These are phyloP conservation scores for Chytriomyces hyalinus DNA, from an alignment of 192 early-diverging fungal species.

Conservation along the genomic window DNA sequence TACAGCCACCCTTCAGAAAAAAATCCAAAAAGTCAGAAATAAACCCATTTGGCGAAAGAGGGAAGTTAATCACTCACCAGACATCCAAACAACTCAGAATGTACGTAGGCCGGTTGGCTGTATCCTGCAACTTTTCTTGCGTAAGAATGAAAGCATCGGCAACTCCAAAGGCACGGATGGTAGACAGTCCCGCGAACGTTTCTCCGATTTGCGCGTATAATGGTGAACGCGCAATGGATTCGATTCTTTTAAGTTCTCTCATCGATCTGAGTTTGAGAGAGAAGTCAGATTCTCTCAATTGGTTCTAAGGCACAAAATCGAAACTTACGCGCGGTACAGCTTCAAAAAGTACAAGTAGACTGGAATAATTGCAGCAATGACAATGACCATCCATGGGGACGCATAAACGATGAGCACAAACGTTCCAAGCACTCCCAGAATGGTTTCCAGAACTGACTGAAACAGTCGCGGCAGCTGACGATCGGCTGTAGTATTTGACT, in stretches of 20 bases:
- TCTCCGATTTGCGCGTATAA: slow-evolving; percentile 85
- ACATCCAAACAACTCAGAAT: slow-evolving; percentile 78
- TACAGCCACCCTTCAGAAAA: slow-evolving; percentile 19
- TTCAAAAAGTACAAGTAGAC: slow-evolving; percentile 73
- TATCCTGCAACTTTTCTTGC: slow-evolving; percentile 42
- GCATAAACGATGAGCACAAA: slow-evolving; percentile 69
- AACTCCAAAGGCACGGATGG: slow-evolving; percentile 85
- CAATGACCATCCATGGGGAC: slow-evolving; percentile 71
- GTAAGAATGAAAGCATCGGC: slow-evolving; percentile 74
- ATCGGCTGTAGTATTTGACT: slow-evolving; percentile 42
- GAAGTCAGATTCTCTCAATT: slow-evolving; percentile 54
- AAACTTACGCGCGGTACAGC: slow-evolving; percentile 74
- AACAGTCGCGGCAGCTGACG: slow-evolving; percentile 68
- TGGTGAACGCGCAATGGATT: slow-evolving; percentile 58
- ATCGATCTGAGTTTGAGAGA: neutral
- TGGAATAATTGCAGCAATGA: slow-evolving; percentile 72
- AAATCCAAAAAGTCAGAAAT: too few species aligned
- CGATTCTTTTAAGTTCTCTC: neutral
- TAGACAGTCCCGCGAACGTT: slow-evolving; percentile 76
- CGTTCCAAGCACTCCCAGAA: slow-evolving; percentile 59
- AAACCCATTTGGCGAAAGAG: too few species aligned
- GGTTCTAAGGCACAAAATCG: slow-evolving; percentile 60
- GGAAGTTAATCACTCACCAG: slow-evolving; percentile 27
- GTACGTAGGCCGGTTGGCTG: slow-evolving; percentile 50
- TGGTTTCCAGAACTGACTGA: slow-evolving; percentile 64